Percentiles rank a stretch among this genome's conserved stretches.
Evolutionary conservation across 176 grass and related monocot species (phyloP).

Genomic region (Triticum dicoccoides): DNA sequence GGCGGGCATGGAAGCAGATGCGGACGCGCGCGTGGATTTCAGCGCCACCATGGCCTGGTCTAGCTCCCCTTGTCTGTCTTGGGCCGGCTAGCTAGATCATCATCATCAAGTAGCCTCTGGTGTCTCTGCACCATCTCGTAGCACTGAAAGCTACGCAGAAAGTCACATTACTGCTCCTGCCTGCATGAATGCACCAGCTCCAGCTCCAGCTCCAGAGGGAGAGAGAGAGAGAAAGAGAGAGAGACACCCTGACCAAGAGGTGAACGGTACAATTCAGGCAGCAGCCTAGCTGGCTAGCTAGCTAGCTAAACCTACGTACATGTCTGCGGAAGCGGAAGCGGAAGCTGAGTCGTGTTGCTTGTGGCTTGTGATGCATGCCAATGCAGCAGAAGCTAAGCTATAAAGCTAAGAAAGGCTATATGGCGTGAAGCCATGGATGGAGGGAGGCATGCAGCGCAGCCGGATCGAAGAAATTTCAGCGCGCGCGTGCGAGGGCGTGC

Average conservation of each 20-base stretch:
- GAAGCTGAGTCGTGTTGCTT: not conserved
- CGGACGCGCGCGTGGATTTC: conserved; percentile 52
- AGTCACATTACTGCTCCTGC: conserved; percentile 24
- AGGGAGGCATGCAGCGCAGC: not conserved
- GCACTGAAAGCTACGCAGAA: conserved; percentile 58
- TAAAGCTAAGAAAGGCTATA: not conserved
- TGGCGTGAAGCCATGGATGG: not conserved
- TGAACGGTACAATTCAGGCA: conserved; percentile 20
- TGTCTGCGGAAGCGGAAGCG: not conserved
- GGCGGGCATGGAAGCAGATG: conserved; percentile 40
- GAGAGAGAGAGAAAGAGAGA: not conserved
- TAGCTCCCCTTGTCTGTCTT: conserved; percentile 37
- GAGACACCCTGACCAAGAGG: conserved; percentile 4
- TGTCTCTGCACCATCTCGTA: conserved; percentile 30
- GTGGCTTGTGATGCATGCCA: conserved; percentile 23
- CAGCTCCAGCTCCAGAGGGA: not conserved
- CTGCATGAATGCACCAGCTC: not conserved
- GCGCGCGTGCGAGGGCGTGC: not conserved
- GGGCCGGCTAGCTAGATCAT: conserved; percentile 16
- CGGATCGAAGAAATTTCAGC: not conserved
- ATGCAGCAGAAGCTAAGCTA: not conserved
- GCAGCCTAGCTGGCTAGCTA: not conserved
- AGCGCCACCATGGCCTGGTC: conserved; percentile 41
- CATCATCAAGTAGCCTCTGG: not conserved
- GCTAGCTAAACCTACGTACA: not conserved